Evolutionary conservation across 345 rosid genomes (phyloP).

Genomic region (Erysimum cheiranthoides): DNA sequence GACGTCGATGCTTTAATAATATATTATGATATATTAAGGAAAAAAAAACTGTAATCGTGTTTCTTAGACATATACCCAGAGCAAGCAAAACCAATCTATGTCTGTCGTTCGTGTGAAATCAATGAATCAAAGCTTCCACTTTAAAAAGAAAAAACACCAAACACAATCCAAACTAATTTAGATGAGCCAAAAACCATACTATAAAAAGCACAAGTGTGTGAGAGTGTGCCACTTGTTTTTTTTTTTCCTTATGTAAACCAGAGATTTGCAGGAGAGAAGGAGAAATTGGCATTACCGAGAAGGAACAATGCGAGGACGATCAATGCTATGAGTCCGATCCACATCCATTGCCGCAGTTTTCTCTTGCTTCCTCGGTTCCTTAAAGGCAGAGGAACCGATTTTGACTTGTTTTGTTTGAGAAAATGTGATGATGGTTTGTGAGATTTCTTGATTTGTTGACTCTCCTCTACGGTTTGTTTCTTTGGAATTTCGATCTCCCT

Average conservation of each 20-base stretch:
- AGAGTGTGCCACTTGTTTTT: slow-evolving; percentile 27
- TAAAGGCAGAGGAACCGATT: slow-evolving; percentile 68
- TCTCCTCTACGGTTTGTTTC: slow-evolving; percentile 38
- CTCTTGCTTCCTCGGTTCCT: slow-evolving; percentile 71
- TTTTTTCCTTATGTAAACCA: slow-evolving; percentile 41
- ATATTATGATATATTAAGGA: slow-evolving; percentile 27
- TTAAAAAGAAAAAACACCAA: slow-evolving; percentile 18
- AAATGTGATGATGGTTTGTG: slow-evolving; percentile 53
- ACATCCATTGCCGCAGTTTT: slow-evolving; percentile 81
- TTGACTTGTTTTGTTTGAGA: slow-evolving; percentile 62
- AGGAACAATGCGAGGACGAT: slow-evolving; percentile 57
- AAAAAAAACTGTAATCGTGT: background rate
- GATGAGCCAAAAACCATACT: slow-evolving; percentile 32
- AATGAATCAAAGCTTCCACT: slow-evolving; percentile 45
- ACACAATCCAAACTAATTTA: slow-evolving; percentile 38
- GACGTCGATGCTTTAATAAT: slow-evolving; percentile 30
- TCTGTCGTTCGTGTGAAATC: slow-evolving; percentile 40
- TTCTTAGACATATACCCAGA: slow-evolving; percentile 45
- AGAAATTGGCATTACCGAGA: slow-evolving; percentile 57
- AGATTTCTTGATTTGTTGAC: slow-evolving; percentile 61
- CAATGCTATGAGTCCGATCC: slow-evolving; percentile 55
- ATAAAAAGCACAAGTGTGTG: slow-evolving; percentile 28
- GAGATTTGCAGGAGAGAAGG: slow-evolving; percentile 41
- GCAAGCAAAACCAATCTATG: slow-evolving; percentile 43
- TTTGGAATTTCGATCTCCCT: slow-evolving; percentile 40